Evolutionary conservation across 2,329 filamentous ascomycete genomes (phyloP), one percentile per base, ranked within the genome.

Genomic region (Albifimbria verrucaria): DNA sequence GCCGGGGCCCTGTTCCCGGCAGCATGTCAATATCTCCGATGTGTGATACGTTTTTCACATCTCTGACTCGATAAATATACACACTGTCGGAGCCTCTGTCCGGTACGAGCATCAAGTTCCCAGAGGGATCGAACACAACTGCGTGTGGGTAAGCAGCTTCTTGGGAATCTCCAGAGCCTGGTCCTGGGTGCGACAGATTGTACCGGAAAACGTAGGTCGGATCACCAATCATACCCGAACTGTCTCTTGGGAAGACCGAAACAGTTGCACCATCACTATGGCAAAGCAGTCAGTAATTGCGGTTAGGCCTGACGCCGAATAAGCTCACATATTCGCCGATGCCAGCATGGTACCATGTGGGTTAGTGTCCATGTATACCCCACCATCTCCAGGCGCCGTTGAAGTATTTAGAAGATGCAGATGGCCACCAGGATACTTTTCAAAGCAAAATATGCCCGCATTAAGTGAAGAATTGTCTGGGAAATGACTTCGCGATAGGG

Each of bases 111-210:
- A 49, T 18, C 25, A n/a, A 49, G 25, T 49, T 26, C 9, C 25
- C 22, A 11, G 47, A 49, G 3, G 47, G 47, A 22, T 49, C 47
- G 39, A 49, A 49, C 26, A 15, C 47, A 7, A 26, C 47, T 32
- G 36, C 25, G 18, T 49, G 47, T 15, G 47, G 47, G n/a, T 49
- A 9, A 20, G 11, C 22, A 18, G 36, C 25, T 4, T 7, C 4
- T 49, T 49, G 47, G 9, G 47, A 49, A 17, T 17, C 25, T 15
- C 26, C 26, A 22, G 47, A 18, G 18, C 47, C 47, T 5, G 47
- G 47, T 21, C 47, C 47, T 22, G 47, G 47, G n/a, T 10, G 18
- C 4, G 24, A n/a, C 18, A 49, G 47, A 11, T n/a, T 21, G 20
- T 36, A 22, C 17, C 39, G 24, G 25, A 49, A 36, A 11, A 41